Evolutionary conservation across 2,329 filamentous ascomycete genomes (phyloP).

Genomic region (Clarireedia monteithiana): DNA sequence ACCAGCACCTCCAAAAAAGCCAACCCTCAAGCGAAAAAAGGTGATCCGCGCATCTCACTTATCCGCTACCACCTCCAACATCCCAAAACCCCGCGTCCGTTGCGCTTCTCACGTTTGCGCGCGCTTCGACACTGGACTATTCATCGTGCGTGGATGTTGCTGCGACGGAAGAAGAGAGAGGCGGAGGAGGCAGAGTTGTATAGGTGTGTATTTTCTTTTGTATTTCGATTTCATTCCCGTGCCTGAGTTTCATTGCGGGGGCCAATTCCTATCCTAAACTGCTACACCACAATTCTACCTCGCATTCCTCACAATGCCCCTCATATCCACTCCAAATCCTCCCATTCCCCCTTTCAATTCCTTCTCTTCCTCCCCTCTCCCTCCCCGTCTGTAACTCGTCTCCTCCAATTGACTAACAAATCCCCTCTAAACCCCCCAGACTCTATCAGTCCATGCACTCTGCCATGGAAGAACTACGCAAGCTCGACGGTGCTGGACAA

Average conservation of each 20-base stretch:
- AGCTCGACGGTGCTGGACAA: conserved; percentile 44
- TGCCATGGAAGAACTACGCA: conserved; percentile 78
- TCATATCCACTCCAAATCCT: neutral
- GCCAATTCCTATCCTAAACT: no score
- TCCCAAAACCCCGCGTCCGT: conserved; percentile 62
- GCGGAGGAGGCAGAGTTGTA: conserved; percentile 63
- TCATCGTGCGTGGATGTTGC: conserved; percentile 87
- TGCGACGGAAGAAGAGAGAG: conserved; percentile 60
- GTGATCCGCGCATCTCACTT: conserved; percentile 35
- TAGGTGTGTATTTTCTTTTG: conserved; percentile 37
- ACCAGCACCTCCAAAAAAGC: conserved; percentile 6
- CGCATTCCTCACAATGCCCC: neutral
- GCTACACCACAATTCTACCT: neutral
- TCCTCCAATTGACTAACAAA: neutral
- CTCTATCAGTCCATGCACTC: conserved; percentile 74
- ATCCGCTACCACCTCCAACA: conserved; percentile 67
- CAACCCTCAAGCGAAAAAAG: conserved; percentile 13
- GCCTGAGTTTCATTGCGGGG: neutral
- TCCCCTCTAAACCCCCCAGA: neutral
- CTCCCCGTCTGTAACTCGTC: neutral
- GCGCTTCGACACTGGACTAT: conserved; percentile 97
- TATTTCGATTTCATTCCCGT: neutral
- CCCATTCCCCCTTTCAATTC: neutral
- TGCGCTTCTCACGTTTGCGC: conserved; percentile 82
- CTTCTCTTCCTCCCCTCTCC: neutral